Evolutionary conservation across 495 filamentous ascomycete genomes (phyloP).

Genomic region (Trichocladium uniseriatum): DNA sequence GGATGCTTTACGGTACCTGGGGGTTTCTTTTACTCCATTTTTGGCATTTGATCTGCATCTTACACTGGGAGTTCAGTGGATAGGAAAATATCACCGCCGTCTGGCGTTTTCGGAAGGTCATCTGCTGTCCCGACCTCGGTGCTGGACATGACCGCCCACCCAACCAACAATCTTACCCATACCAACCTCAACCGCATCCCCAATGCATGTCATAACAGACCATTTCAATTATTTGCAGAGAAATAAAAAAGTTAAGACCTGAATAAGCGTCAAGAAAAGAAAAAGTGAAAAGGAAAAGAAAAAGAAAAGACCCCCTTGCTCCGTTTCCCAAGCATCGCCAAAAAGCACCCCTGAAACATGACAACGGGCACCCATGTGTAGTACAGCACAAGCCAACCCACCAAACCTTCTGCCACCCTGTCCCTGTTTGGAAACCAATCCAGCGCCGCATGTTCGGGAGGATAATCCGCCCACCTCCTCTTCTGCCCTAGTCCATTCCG

Average conservation of each 20-base stretch:
- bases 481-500: too few relatives aligned
- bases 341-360: not conserved
- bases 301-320: conserved; percentile 8
- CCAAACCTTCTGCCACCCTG: not conserved
- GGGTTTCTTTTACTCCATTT: not conserved
- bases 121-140: not conserved
- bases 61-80: conserved; percentile 2
- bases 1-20: conserved; percentile 1
- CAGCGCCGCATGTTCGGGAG: too few relatives aligned
- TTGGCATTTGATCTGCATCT: conserved; percentile 2
- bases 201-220: not conserved
- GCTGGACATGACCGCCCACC: not conserved
- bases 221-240: conserved; percentile 6
- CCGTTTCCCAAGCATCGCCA: conserved; percentile 3
- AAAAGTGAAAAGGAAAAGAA: conserved; percentile 2
- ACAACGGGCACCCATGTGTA: not conserved
- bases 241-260: not conserved
- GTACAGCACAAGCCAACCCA: not conserved
- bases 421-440: too few relatives aligned
- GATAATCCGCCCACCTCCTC: too few relatives aligned
- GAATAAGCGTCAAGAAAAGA: not conserved
- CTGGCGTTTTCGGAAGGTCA: not conserved
- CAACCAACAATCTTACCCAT: too few relatives aligned
- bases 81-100: conserved; percentile 9
- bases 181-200: too few relatives aligned